Percentiles rank a stretch among this genome's conserved stretches.
These are phyloP conservation scores for Candida pseudoglaebosa DNA, from an alignment of 805 yeast species.

Conservation along the genomic window DNA sequence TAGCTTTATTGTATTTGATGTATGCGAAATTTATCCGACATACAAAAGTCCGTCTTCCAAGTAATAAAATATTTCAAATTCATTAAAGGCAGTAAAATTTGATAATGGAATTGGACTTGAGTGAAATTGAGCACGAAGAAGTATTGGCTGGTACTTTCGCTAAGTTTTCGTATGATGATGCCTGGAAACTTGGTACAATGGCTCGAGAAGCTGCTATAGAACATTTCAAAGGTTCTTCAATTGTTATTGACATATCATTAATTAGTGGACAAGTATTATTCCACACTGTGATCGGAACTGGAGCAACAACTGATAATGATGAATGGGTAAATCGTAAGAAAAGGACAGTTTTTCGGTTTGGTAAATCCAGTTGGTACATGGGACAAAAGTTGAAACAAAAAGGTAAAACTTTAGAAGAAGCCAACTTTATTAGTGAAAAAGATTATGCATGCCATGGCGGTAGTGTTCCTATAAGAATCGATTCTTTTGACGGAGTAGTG, in stretches of 20 bases:
- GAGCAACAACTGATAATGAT: conserved; percentile 48
- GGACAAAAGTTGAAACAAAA: conserved; percentile 40
- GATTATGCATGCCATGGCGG: conserved; percentile 58
- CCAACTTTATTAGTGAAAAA: conserved; percentile 33
- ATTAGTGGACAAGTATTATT: conserved; percentile 45
- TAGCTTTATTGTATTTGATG: too few species aligned
- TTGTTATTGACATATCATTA: conserved; percentile 47
- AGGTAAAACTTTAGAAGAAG: conserved; percentile 34
- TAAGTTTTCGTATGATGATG: conserved; percentile 30
- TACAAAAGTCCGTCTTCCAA: too few species aligned
- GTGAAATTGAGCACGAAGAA: conserved; percentile 17
- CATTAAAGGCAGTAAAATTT: too few species aligned
- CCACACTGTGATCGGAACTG: conserved; percentile 36
- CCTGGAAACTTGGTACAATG: conserved; percentile 44
- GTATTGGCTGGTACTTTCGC: conserved; percentile 16
- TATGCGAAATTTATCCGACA: too few species aligned
- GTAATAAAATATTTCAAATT: not conserved
- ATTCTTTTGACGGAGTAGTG: conserved; percentile 30
- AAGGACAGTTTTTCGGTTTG: conserved; percentile 45
- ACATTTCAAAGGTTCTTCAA: conserved; percentile 24
- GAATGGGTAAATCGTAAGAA: conserved; percentile 50
- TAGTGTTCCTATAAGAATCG: conserved; percentile 45
- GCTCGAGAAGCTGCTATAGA: conserved; percentile 34
- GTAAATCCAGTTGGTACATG: conserved; percentile 44
- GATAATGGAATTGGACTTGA: conserved; percentile 3